Conservation (phyloP, 345 rosid genomes). For the sweet orange (Citrus sinensis) region DNA sequence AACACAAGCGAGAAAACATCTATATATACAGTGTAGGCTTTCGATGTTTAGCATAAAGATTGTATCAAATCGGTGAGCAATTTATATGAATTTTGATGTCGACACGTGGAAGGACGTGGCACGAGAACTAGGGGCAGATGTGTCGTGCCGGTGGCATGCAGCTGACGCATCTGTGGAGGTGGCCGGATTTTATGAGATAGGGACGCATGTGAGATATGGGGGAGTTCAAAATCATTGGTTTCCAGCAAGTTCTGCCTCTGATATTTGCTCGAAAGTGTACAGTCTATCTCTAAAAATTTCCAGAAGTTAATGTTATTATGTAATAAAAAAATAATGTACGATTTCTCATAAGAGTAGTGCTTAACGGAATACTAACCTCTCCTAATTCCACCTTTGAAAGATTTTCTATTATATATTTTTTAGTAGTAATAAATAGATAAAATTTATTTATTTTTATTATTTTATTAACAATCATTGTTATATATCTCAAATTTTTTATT, state of each 20-base stretch:
- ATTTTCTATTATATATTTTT: too few relatives aligned
- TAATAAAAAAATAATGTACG: too few relatives aligned
- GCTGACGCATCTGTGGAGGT: constrained; percentile 16
- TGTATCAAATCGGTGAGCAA: background rate
- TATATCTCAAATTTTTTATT: too few relatives aligned
- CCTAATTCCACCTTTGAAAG: too few relatives aligned
- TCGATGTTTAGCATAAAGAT: background rate
- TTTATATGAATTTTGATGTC: background rate
- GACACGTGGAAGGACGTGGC: constrained; percentile 31
- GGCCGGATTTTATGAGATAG: constrained; percentile 11
- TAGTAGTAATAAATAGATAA: too few relatives aligned
- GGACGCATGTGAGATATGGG: background rate
- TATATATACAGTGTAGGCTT: background rate
- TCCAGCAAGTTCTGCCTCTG: background rate
- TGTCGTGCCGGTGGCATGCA: constrained; percentile 4
- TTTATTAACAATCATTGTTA: too few relatives aligned
- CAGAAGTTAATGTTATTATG: too few relatives aligned
- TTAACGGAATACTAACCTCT: too few relatives aligned
- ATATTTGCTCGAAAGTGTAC: too few relatives aligned
- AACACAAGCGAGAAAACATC: constrained; percentile 11
- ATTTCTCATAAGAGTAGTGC: too few relatives aligned
- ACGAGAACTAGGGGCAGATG: background rate
- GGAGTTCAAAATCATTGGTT: background rate
- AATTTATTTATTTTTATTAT: too few relatives aligned
- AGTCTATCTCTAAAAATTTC: too few relatives aligned